Conservation (phyloP, 23 red algal species). For the Gracilaria gracilis region DNA sequence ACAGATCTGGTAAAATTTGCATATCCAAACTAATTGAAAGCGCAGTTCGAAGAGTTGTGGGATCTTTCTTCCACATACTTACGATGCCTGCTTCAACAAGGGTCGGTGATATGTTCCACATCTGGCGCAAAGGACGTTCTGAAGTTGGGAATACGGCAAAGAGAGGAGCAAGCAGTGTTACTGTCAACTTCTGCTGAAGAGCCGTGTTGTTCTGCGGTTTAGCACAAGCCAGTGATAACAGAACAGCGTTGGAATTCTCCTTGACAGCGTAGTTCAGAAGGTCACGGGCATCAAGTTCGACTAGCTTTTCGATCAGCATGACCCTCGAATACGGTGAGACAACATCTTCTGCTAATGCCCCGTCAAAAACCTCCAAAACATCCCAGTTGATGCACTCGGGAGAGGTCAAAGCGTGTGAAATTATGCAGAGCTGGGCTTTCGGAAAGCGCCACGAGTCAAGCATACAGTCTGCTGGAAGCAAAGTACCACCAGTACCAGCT, state of each 20-base stretch:
- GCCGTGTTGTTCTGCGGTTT: conserved; percentile 45
- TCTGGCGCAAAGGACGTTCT: conserved; percentile 50
- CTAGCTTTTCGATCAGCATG: conserved; percentile 66
- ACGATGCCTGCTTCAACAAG: conserved; percentile 69
- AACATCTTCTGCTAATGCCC: conserved; percentile 42
- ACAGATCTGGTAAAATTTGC: conserved; percentile 78
- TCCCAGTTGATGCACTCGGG: conserved; percentile 61
- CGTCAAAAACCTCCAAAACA: conserved; percentile 49
- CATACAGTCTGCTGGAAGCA: conserved; percentile 62
- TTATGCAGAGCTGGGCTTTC: conserved; percentile 56
- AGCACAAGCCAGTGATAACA: conserved; percentile 57
- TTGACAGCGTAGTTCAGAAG: conserved; percentile 50
- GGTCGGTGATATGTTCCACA: conserved; percentile 55
- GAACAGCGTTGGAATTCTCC: conserved; percentile 46
- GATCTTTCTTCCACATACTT: conserved; percentile 69
- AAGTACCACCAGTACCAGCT: conserved; percentile 48
- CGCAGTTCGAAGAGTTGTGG: conserved; percentile 45
- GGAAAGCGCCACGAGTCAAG: conserved; percentile 60
- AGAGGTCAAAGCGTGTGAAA: conserved; percentile 50
- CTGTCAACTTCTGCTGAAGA: conserved; percentile 65
- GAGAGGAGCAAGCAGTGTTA: conserved; percentile 57
- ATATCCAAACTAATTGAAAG: conserved; percentile 79
- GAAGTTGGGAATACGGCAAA: conserved; percentile 49
- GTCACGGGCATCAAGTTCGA: conserved; percentile 68
- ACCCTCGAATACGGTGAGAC: conserved; percentile 52